A percentile compares a stretch with the other conserved stretches of the same genome.
phyloP scores from a whole-genome alignment of 2,329 filamentous ascomycete species.

The Leptographium flavum region DNA sequence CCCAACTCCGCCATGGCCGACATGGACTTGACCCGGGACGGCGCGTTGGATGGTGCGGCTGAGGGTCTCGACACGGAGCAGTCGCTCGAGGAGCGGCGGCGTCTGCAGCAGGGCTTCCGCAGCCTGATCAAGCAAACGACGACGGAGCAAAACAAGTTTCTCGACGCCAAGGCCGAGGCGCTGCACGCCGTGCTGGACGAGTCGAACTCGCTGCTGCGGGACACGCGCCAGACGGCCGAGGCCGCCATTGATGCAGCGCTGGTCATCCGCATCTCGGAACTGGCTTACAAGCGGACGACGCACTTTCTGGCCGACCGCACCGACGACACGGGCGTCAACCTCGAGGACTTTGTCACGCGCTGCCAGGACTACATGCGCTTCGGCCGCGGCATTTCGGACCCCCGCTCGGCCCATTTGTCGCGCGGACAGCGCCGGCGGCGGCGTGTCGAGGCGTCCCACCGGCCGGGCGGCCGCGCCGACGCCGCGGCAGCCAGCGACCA shows the following conservation, averaged over 20 bases:
- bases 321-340: constrained; percentile 60
- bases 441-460: constrained; percentile 24
- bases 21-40: constrained; percentile 10
- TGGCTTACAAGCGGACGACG: constrained; percentile 65
- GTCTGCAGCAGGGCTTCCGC: constrained; percentile 31
- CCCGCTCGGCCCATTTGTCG: constrained; percentile 34
- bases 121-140: constrained; percentile 40
- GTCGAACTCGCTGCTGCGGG: constrained; percentile 49
- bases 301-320: constrained; percentile 57
- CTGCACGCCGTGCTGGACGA: constrained; percentile 51
- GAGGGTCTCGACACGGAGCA: neutral
- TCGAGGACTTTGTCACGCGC: constrained; percentile 85
- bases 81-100: constrained; percentile 36
- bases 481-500: constrained; percentile 27
- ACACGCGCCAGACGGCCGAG: constrained; percentile 77
- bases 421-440: constrained; percentile 33
- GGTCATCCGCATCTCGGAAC: constrained; percentile 65
- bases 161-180: constrained; percentile 49
- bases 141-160: constrained; percentile 53
- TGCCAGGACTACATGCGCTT: constrained; percentile 77
- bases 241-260: constrained; percentile 83
- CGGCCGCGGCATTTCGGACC: constrained; percentile 40
- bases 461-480: constrained; percentile 34
- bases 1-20: constrained; percentile 14
- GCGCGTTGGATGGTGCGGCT: constrained; percentile 5